Evolutionary conservation across 805 yeast genomes (phyloP).

Genomic region (Starmerella geochares): DNA sequence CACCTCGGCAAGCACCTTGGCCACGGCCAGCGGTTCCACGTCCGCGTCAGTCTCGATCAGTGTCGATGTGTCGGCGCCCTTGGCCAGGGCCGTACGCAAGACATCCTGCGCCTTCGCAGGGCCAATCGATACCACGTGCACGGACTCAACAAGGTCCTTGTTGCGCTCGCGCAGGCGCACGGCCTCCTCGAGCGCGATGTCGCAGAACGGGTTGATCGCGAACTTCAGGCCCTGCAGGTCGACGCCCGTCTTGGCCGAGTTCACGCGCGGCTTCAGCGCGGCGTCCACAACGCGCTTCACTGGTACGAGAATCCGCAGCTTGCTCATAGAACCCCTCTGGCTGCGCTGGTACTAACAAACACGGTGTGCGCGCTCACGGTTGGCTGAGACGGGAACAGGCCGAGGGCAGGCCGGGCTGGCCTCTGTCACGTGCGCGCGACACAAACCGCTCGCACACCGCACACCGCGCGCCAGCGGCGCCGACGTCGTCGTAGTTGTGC

Average conservation of each 20-base stretch:
- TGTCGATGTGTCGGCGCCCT: constrained; percentile 84
- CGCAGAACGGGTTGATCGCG: constrained; percentile 93
- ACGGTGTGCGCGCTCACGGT: too few relatives aligned
- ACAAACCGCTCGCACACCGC: too few relatives aligned
- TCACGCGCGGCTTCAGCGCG: constrained; percentile 86
- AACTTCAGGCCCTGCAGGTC: constrained; percentile 85
- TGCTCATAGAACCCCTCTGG: constrained; percentile 19
- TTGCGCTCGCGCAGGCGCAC: constrained; percentile 59
- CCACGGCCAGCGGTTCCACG: constrained; percentile 80
- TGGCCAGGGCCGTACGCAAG: constrained; percentile 80
- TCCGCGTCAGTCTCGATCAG: constrained; percentile 64
- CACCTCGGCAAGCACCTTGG: constrained; percentile 67
- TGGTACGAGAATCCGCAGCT: constrained; percentile 65
- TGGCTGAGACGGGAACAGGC: too few relatives aligned
- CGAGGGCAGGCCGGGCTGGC: background rate
- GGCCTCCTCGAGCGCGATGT: constrained; percentile 95
- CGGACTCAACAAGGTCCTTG: constrained; percentile 56
- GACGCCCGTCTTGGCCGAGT: constrained; percentile 71
- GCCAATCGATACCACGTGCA: constrained; percentile 90
- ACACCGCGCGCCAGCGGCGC: too few relatives aligned
- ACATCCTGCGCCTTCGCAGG: constrained; percentile 79
- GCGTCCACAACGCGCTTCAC: constrained; percentile 91
- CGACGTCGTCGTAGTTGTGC: too few relatives aligned
- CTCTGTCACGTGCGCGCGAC: background rate
- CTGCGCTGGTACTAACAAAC: too few relatives aligned